phyloP scores from a whole-genome alignment of 1,284 basidiomycete species.

The Caloboletus inedulis region DNA sequence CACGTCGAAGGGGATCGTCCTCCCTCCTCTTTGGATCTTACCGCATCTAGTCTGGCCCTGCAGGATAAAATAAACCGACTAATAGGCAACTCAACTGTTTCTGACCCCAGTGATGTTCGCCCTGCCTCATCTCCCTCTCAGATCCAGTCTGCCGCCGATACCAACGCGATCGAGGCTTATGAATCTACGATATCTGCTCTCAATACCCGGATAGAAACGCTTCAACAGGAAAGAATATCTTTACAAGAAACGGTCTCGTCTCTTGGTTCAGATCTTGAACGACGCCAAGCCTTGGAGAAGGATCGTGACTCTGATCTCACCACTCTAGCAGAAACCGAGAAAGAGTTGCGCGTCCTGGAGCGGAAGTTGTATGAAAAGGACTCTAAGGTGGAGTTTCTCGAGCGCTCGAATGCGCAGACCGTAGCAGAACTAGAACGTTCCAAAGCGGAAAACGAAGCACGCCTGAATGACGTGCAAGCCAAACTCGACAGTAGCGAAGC shows the following conservation, averaged over 20 bases:
- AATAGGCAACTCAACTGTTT: constrained; percentile 32
- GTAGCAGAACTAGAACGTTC: constrained; percentile 45
- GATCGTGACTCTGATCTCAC: constrained; percentile 48
- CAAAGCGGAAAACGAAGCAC: constrained; percentile 44
- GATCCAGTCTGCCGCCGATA: constrained; percentile 27
- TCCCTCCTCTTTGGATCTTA: constrained; percentile 36
- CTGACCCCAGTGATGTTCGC: constrained; percentile 10
- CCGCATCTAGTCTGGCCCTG: constrained; percentile 41
- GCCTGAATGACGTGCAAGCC: constrained; percentile 45
- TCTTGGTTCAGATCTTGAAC: constrained; percentile 29
- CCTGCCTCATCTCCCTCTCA: constrained; percentile 13
- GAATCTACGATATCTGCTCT: constrained; percentile 34
- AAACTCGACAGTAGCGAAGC: constrained; percentile 47
- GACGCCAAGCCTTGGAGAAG: constrained; percentile 36
- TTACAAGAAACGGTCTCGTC: constrained; percentile 36
- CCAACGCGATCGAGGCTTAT: constrained; percentile 37
- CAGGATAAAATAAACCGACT: constrained; percentile 52
- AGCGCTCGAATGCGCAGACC: constrained; percentile 44
- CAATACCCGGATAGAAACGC: constrained; percentile 49
- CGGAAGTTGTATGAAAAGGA: constrained; percentile 50
- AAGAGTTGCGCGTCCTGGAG: constrained; percentile 45
- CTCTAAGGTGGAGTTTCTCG: constrained; percentile 48
- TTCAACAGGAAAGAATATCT: constrained; percentile 56
- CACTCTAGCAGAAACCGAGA: constrained; percentile 47
- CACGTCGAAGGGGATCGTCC: constrained; percentile 18